phyloP scores from a whole-genome alignment of 129 eudicot genomes.

The Lonicera japonica region DNA sequence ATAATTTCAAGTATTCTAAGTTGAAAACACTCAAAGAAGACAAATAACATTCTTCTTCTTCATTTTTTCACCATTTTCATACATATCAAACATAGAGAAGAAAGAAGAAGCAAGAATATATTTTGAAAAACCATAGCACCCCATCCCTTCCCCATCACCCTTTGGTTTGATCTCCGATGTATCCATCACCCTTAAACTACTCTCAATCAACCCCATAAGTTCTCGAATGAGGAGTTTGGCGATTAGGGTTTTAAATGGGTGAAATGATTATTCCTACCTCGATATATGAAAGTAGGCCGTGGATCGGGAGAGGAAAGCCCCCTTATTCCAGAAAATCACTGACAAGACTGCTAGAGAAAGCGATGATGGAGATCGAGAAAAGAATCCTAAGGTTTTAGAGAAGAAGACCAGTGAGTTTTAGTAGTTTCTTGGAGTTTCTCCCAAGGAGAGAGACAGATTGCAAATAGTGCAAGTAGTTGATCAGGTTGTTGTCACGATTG shows the following conservation, averaged over 20 bases:
- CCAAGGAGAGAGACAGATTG: conserved; percentile 67
- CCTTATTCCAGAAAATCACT: conserved; percentile 39
- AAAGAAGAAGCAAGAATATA: too few species aligned
- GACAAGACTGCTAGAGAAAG: conserved; percentile 19
- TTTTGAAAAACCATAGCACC: too few species aligned
- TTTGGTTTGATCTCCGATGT: too few species aligned
- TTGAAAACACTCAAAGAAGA: too few species aligned
- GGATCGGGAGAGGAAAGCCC: too few species aligned
- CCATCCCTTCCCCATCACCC: too few species aligned
- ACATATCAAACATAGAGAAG: too few species aligned
- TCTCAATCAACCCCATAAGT: background rate
- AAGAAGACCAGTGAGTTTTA: conserved; percentile 58
- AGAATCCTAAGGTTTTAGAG: conserved; percentile 42
- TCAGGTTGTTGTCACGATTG: conserved; percentile 89
- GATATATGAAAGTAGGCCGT: conserved; percentile 90
- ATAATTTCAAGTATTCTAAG: too few species aligned
- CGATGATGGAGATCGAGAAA: conserved; percentile 15
- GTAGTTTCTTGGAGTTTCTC: conserved; percentile 65
- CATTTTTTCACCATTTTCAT: too few species aligned
- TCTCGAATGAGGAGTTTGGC: background rate
- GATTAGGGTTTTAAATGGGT: conserved; percentile 30
- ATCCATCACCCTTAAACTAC: conserved; percentile 7
- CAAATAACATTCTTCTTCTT: too few species aligned
- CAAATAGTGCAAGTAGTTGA: conserved; percentile 89
- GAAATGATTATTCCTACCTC: conserved; percentile 59